phyloP scores from a whole-genome alignment of 441 rosid genomes.

The Arabidopsis lyrata region DNA sequence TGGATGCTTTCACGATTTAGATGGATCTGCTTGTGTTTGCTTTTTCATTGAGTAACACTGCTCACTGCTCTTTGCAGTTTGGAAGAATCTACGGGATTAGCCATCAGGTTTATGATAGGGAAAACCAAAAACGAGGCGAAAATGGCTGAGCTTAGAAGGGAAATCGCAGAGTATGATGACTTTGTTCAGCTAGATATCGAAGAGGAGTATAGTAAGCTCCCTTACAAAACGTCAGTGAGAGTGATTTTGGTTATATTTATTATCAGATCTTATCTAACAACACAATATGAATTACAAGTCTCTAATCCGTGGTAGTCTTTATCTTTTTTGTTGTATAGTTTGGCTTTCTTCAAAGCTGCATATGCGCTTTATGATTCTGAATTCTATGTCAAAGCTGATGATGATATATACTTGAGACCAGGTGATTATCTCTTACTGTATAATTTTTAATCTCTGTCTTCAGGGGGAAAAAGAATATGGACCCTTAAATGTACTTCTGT shows the following conservation, averaged over 20 bases:
- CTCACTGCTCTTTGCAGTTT: constrained; percentile 51
- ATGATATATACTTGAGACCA: constrained; percentile 92
- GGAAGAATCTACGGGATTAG: constrained; percentile 92
- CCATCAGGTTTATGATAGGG: constrained; percentile 84
- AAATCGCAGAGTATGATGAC: constrained; percentile 84
- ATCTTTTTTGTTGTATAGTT: constrained; percentile 49
- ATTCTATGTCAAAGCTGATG: constrained; percentile 95
- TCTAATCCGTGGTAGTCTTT: neutral
- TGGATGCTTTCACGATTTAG: constrained; percentile 17
- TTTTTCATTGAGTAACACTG: neutral
- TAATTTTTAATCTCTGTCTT: neutral
- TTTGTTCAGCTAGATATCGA: constrained; percentile 82
- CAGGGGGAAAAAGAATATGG: neutral
- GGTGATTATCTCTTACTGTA: constrained; percentile 55
- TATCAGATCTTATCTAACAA: neutral
- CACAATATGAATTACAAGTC: neutral
- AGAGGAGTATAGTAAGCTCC: constrained; percentile 98
- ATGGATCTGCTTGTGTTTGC: constrained; percentile 4
- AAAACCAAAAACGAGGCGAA: constrained; percentile 61
- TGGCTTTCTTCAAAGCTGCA: constrained; percentile 93
- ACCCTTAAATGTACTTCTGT: neutral
- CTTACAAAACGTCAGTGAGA: constrained; percentile 93
- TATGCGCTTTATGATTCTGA: constrained; percentile 82
- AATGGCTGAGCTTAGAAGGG: constrained; percentile 73
- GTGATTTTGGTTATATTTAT: neutral